Conservation (phyloP, 75 land plant genomes). For the Cryptomeria japonica region DNA sequence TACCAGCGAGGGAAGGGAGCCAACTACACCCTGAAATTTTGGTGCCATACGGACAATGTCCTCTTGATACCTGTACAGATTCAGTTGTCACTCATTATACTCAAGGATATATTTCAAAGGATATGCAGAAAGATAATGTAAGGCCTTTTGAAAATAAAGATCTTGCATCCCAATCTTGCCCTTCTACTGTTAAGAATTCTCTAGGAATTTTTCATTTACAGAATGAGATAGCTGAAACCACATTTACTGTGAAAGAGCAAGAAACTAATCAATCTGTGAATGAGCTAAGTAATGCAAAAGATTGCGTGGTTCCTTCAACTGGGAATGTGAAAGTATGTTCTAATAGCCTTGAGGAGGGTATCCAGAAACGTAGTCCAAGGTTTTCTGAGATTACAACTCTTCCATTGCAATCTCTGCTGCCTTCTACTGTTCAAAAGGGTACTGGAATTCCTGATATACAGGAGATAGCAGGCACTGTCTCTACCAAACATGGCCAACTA, state of each 20-base stretch:
- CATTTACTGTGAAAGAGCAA: not conserved
- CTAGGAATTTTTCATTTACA: not conserved
- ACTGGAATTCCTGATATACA: not conserved
- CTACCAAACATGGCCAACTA: not conserved
- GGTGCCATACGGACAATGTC: not conserved
- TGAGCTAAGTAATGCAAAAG: not conserved
- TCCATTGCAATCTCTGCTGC: not conserved
- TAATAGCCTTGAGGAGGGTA: not conserved
- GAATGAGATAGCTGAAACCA: not conserved
- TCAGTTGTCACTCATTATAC: not conserved
- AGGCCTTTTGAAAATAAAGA: not conserved
- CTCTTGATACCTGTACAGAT: not conserved
- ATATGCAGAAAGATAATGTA: not conserved
- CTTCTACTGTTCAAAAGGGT: not conserved
- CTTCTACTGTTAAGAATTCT: slow-evolving; percentile 2
- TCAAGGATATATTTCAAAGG: not conserved
- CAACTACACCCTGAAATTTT: slow-evolving; percentile 2
- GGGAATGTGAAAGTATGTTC: not conserved
- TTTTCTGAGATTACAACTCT: not conserved
- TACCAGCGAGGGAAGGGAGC: not conserved
- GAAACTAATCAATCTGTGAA: not conserved
- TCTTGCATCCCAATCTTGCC: not conserved
- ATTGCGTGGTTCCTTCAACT: not conserved
- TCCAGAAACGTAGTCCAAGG: not conserved
- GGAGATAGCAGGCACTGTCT: not conserved